Conservation (phyloP, 208 protist species). For the Porcisia hertigi region DNA sequence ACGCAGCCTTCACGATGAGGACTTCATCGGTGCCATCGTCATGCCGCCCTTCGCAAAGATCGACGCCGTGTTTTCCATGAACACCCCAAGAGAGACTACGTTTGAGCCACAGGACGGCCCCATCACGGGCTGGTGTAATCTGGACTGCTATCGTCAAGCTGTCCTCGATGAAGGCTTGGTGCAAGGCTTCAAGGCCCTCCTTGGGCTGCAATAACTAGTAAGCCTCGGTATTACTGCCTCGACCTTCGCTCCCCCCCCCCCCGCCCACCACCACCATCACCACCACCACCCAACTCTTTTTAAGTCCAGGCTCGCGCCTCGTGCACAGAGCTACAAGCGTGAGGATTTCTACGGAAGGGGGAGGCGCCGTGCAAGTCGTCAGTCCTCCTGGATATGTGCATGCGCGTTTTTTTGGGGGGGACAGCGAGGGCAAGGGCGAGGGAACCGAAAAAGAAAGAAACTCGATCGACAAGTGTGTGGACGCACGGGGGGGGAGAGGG, state of each 20-base stretch:
- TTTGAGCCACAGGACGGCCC: neutral
- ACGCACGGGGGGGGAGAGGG: too few species aligned
- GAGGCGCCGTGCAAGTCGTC: neutral
- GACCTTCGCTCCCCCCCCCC: neutral
- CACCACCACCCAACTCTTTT: neutral
- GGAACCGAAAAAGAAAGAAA: too few species aligned
- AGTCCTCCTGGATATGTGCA: neutral
- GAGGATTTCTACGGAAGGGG: neutral
- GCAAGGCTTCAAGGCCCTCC: conserved; percentile 7
- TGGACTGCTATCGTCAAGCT: neutral
- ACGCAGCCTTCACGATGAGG: conserved; percentile 11
- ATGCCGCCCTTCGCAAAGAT: conserved; percentile 20
- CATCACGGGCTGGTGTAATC: neutral
- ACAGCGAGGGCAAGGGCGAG: too few species aligned
- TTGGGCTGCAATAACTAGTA: neutral
- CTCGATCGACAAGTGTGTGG: too few species aligned
- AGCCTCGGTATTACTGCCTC: neutral
- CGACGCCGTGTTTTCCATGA: conserved; percentile 3
- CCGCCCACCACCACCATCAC: too few species aligned
- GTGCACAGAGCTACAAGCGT: neutral
- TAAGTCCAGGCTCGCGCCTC: neutral
- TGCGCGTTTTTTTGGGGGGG: neutral
- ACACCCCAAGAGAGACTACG: neutral
- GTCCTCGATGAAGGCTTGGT: conserved; percentile 1
- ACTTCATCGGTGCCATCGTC: conserved; percentile 15